Conservation (phyloP, 2,329 filamentous ascomycete species). For the Hymenoscyphus salicellus region DNA sequence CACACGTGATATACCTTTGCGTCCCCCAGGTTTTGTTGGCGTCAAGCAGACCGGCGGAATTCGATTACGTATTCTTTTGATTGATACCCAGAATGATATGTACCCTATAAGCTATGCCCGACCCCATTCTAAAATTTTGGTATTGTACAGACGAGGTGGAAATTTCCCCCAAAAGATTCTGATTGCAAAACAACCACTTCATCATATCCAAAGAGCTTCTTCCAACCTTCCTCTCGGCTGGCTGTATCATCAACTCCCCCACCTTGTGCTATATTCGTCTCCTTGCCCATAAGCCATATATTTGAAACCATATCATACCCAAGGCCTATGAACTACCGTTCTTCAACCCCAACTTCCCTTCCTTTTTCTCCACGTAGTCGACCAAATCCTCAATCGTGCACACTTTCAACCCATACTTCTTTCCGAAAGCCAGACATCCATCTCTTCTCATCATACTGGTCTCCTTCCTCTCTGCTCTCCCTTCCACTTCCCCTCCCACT, state of each 20-base stretch:
- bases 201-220: neutral
- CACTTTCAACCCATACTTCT: conserved; percentile 83
- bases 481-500: conserved; percentile 71
- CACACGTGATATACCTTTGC: no score
- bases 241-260: neutral
- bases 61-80: neutral
- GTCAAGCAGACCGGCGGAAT: no score
- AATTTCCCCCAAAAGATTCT: neutral
- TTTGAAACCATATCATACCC: neutral
- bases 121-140: neutral
- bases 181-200: neutral
- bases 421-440: conserved; percentile 82
- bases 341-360: conserved; percentile 31
- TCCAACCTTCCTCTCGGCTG: neutral
- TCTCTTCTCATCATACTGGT: conserved; percentile 92
- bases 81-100: neutral
- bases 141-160: neutral
- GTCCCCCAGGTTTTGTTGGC: no score
- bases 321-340: conserved; percentile 19
- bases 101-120: neutral
- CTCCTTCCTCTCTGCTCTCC: conserved; percentile 60
- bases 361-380: conserved; percentile 47
- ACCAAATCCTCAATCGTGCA: conserved; percentile 94
- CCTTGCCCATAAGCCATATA: neutral
- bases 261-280: no score